Percentiles rank a stretch among this genome's conserved stretches.
These are phyloP conservation scores for Entomortierella beljakovae DNA, from an alignment of 192 early-diverging fungal species.

Conservation along the genomic window DNA sequence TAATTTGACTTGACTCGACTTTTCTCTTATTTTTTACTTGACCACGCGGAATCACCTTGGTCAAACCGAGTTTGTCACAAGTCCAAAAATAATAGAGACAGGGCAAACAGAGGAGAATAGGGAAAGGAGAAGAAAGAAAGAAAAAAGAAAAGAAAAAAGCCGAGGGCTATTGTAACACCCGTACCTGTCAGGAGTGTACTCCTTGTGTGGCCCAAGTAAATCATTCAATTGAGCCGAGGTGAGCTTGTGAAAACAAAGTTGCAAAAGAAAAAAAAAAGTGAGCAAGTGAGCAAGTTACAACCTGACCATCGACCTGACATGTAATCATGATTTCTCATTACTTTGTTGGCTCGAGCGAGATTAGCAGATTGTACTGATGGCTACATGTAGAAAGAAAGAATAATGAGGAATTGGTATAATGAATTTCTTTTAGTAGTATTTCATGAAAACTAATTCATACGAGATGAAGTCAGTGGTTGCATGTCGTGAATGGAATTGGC, in stretches of 20 bases:
- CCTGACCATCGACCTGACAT: background rate
- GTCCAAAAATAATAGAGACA: background rate
- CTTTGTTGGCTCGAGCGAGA: conserved; percentile 34
- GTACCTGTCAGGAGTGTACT: conserved; percentile 31
- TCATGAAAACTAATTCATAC: no score
- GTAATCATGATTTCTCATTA: background rate
- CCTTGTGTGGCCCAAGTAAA: conserved; percentile 15
- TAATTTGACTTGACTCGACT: no score
- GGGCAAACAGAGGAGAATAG: background rate
- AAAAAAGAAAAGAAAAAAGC: conserved; percentile 3
- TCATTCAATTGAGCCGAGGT: conserved; percentile 40
- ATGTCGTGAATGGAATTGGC: no score
- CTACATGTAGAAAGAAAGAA: no score
- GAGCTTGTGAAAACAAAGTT: conserved; percentile 13
- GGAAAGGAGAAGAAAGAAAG: background rate
- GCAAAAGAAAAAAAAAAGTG: background rate
- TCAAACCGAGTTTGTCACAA: background rate
- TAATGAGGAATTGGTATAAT: no score
- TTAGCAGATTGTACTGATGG: background rate
- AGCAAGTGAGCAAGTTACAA: background rate
- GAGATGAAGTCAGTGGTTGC: no score
- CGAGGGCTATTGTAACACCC: background rate
- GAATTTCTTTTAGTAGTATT: no score
- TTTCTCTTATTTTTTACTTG: no score
- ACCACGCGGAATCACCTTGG: background rate